Conservation (phyloP, 2,329 filamentous ascomycete genomes). For the Ascochyta koolunga region DNA sequence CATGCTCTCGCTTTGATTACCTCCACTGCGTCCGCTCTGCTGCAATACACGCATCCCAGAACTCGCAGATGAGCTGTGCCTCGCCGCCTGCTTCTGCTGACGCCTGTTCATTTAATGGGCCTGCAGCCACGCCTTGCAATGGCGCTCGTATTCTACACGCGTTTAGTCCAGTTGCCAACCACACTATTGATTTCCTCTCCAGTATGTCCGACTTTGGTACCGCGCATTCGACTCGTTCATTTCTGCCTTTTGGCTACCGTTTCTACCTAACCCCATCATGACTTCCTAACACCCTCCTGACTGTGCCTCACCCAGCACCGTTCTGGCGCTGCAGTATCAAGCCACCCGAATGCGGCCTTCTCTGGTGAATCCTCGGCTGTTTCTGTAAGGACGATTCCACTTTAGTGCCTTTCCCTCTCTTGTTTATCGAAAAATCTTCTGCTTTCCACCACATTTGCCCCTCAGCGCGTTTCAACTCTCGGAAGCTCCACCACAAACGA, state of each 20-base stretch:
- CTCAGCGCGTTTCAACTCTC: constrained; percentile 12
- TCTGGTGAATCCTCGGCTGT: background rate
- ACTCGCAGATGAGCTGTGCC: constrained; percentile 7
- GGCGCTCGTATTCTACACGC: constrained; percentile 2
- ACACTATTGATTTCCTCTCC: constrained; percentile 10
- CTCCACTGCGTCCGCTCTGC: constrained; percentile 6
- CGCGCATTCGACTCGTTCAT: constrained; percentile 6
- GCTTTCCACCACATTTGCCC: background rate
- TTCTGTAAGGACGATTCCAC: background rate
- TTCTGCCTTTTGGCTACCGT: constrained; percentile 9
- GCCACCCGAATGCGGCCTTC: background rate
- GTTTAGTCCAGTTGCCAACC: background rate
- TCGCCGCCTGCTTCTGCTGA: constrained; percentile 8
- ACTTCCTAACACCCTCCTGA: constrained; percentile 9
- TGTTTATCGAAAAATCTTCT: constrained; percentile 6
- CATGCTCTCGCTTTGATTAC: constrained; percentile 6
- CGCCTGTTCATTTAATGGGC: constrained; percentile 7
- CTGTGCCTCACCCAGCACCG: constrained; percentile 11
- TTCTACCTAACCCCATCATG: constrained; percentile 8
- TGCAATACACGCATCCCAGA: constrained; percentile 4
- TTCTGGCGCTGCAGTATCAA: background rate
- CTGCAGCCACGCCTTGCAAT: constrained; percentile 12
- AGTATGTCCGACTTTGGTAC: constrained; percentile 9
- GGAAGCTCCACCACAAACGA: constrained; percentile 4
- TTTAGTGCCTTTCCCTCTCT: constrained; percentile 1